These are phyloP conservation scores for Primulina tabacum DNA, from an alignment of 257 asterid species.

Conservation along the genomic window DNA sequence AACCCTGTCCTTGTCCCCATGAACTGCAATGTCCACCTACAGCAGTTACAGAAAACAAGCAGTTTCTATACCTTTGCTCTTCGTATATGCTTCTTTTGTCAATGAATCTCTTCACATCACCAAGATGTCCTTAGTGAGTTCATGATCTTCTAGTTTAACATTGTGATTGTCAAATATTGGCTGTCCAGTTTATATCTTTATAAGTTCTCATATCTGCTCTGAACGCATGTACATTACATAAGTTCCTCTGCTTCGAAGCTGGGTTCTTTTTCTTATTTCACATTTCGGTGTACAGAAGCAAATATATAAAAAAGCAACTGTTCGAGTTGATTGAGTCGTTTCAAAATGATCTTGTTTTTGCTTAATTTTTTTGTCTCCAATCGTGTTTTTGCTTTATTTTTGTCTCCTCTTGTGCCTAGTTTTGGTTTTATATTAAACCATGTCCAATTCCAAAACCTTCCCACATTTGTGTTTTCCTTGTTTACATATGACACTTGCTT, in stretches of 20 bases:
- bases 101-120: not conserved
- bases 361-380: too few species aligned
- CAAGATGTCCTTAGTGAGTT: not conserved
- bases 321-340: slow-evolving; percentile 2
- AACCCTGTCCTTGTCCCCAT: not conserved
- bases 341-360: not conserved
- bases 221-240: slow-evolving; percentile 7
- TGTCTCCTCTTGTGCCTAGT: not conserved
- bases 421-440: not conserved
- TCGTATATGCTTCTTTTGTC: slow-evolving; percentile 9
- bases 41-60: not conserved
- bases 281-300: slow-evolving; percentile 8
- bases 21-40: not conserved
- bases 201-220: not conserved
- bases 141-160: slow-evolving; percentile 7
- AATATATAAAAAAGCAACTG: not conserved
- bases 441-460: slow-evolving; percentile 7
- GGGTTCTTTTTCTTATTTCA: not conserved
- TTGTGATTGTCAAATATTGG: not conserved
- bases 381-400: not conserved
- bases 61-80: not conserved
- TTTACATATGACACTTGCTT: slow-evolving; percentile 14
- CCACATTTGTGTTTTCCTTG: slow-evolving; percentile 4
- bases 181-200: not conserved
- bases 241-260: not conserved